phyloP scores from a whole-genome alignment of 331 rosid genomes.

The Malus hybrid region DNA sequence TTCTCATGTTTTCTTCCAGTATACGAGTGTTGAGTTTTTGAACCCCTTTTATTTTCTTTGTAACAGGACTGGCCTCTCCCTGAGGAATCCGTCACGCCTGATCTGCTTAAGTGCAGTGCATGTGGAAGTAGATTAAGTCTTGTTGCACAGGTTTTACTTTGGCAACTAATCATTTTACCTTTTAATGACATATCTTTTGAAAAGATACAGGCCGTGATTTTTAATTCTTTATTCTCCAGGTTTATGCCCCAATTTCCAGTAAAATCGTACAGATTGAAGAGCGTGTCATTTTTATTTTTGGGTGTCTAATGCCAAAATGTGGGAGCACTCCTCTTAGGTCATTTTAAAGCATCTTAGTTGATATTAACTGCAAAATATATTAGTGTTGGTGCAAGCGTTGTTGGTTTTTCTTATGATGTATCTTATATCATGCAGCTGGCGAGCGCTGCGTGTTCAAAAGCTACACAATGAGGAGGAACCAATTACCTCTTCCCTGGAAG shows the following conservation, averaged over 20 bases:
- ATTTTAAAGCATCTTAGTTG: not conserved
- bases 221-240: constrained; percentile 19
- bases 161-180: not conserved
- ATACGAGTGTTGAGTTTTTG: not conserved
- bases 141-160: constrained; percentile 47
- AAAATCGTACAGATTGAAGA: constrained; percentile 27
- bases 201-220: not conserved
- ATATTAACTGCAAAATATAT: not conserved
- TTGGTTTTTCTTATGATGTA: not conserved
- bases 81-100: constrained; percentile 17
- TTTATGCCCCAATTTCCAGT: constrained; percentile 65
- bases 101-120: constrained; percentile 42
- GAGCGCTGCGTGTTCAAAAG: constrained; percentile 73
- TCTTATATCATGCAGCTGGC: constrained; percentile 38
- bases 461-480: constrained; percentile 10
- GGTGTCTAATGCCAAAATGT: constrained; percentile 52
- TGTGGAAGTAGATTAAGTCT: constrained; percentile 56
- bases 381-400: not conserved
- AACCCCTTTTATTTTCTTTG: not conserved
- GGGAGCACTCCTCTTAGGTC: constrained; percentile 47
- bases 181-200: not conserved
- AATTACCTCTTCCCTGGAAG: constrained; percentile 11
- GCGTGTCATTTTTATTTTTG: constrained; percentile 61
- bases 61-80: constrained; percentile 71
- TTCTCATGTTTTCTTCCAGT: not conserved